Base-by-base conservation (phyloP, 1,284 basidiomycete species). In the Apiotrichum brassicae region DNA sequence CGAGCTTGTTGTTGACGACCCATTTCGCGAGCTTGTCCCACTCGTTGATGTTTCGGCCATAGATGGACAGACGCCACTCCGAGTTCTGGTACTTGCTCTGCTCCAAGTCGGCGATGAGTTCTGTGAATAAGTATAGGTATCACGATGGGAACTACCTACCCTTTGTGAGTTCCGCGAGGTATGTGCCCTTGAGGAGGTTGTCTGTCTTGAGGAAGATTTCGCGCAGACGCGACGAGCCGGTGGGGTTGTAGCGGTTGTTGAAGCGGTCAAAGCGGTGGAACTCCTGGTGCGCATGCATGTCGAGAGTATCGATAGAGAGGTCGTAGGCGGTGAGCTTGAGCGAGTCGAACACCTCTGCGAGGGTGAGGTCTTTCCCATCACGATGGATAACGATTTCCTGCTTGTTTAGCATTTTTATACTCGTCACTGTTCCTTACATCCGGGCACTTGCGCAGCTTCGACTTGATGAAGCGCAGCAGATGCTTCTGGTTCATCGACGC, bases 401-500 rank as follows among this genome's bases (percentile, higher is more conserved):
- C n/a, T 88, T 95, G 62, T 8, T 8, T 30, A 30, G 28, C 28
- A 14, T 30, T 30, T 39, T 6, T 28, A 53, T 68, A 51, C 22
- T 76, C 76, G 28, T 7, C 7, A 14, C 33, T 34, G 16, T 14
- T 18, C 12, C 33, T n/a, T 16, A 34, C 33, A 55, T 81, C 71
- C 6, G 79, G 77, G 33, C 68, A 70, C 34, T 74, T 74, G 67
- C 77, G 79, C 71, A 81, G 75, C 74, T 98, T 97, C 38, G 85
- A 84, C 73, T 99, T 99, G 78, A 99, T 98, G 76, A 98, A 98
- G 6, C 95, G 91, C 22, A 99, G 77, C n/a, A 98, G 76, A 75
- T 99, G 95, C 75, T 99, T 99, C 72, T 99, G 95, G 72, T 99
- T 99, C 94, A 98, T 97, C 70, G 87, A 87, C 48, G 93, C 95